A percentile compares a stretch with the other conserved stretches of the same genome.
Evolutionary conservation across 768 basidiomycete species (phyloP).

Genomic region (Termitomyces heimii): DNA sequence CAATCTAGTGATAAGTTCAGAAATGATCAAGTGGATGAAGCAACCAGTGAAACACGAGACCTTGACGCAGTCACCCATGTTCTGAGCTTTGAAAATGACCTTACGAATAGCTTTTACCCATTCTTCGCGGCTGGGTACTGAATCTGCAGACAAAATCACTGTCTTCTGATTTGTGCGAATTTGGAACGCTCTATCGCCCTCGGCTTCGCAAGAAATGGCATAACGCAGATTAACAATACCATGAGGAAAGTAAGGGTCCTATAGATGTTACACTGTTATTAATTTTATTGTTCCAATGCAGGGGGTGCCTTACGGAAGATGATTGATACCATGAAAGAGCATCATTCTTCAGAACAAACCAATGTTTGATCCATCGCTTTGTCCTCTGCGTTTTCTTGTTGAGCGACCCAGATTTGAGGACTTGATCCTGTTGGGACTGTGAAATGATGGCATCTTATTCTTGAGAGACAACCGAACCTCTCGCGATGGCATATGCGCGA

Average conservation of each 20-base stretch:
- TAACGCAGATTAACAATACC: conserved; percentile 96
- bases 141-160: conserved; percentile 69
- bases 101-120: conserved; percentile 96
- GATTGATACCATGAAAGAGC: conserved; percentile 96
- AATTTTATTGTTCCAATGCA: neutral
- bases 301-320: conserved; percentile 58
- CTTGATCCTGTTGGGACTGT: conserved; percentile 59
- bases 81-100: conserved; percentile 94
- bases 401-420: conserved; percentile 88
- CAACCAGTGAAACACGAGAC: conserved; percentile 27
- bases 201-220: conserved; percentile 81
- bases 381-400: conserved; percentile 85
- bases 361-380: conserved; percentile 90
- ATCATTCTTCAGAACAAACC: conserved; percentile 96
- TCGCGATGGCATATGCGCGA: conserved; percentile 86
- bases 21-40: neutral
- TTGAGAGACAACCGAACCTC: conserved; percentile 48
- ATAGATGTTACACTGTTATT: neutral
- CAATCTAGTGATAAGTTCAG: conserved; percentile 46
- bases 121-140: conserved; percentile 79
- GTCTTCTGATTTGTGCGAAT: conserved; percentile 78
- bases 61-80: conserved; percentile 95
- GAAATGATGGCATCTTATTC: neutral
- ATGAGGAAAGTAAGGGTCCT: conserved; percentile 98
- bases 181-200: conserved; percentile 73